These are phyloP conservation scores for Cicer yamashitae DNA, from an alignment of 306 rosid genomes.

Conservation along the genomic window DNA sequence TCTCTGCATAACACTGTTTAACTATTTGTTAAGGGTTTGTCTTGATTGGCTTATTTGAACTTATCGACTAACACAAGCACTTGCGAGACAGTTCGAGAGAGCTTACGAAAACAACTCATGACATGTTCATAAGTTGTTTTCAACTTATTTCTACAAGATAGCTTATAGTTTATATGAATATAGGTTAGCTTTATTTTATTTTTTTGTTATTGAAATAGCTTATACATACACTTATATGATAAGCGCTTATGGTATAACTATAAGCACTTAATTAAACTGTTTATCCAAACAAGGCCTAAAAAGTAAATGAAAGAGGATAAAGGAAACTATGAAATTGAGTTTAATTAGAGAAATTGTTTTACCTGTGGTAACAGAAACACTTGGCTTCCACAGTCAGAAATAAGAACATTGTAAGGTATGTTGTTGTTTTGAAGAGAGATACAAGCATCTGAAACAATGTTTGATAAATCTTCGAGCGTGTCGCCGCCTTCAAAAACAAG, in stretches of 20 bases:
- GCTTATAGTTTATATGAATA: too few species aligned
- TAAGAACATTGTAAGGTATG: constrained; percentile 85
- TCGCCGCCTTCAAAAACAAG: constrained; percentile 85
- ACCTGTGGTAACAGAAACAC: constrained; percentile 94
- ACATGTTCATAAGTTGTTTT: too few species aligned
- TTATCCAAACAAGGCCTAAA: neutral
- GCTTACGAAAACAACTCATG: too few species aligned
- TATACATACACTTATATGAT: too few species aligned
- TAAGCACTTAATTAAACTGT: too few species aligned
- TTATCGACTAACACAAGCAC: too few species aligned
- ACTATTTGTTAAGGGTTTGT: constrained; percentile 2
- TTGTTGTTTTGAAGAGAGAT: constrained; percentile 83
- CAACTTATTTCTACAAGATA: too few species aligned
- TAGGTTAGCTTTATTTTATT: too few species aligned
- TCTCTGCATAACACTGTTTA: constrained; percentile 92
- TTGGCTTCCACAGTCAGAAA: constrained; percentile 78
- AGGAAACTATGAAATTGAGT: neutral
- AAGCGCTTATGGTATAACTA: too few species aligned
- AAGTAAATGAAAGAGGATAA: neutral
- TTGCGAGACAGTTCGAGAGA: too few species aligned
- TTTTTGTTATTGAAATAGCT: too few species aligned
- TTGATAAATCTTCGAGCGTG: constrained; percentile 62
- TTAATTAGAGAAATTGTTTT: constrained; percentile 26
- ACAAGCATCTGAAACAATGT: constrained; percentile 81
- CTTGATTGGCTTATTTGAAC: too few species aligned